Conservation (phyloP, 352 stramenopile genomes). For the Pythium grandisporangium region DNA sequence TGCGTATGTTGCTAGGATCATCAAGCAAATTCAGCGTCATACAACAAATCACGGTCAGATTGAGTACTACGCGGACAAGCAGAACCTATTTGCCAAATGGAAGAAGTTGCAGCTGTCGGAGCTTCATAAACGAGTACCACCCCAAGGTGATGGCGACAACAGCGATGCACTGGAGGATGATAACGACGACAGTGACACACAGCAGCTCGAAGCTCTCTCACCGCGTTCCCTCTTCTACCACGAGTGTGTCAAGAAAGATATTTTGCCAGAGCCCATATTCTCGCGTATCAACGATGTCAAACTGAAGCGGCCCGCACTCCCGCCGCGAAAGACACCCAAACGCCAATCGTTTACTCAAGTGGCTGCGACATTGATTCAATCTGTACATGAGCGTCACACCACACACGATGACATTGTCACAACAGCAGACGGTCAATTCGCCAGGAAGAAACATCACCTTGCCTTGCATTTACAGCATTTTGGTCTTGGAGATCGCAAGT, state of each 20-base stretch:
- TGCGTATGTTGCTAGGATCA: conserved; percentile 19
- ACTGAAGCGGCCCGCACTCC: neutral
- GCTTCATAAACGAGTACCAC: conserved; percentile 36
- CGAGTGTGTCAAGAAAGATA: conserved; percentile 44
- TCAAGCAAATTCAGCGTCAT: conserved; percentile 52
- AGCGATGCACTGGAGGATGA: conserved; percentile 3
- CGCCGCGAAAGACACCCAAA: conserved; percentile 4
- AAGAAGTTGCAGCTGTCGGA: conserved; percentile 52
- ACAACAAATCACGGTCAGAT: conserved; percentile 47
- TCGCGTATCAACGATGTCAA: conserved; percentile 49
- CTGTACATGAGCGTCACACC: conserved; percentile 17
- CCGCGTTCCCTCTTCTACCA: conserved; percentile 61
- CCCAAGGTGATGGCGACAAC: conserved; percentile 1
- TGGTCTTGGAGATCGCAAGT: conserved; percentile 53
- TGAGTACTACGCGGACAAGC: conserved; percentile 57
- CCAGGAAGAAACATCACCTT: conserved; percentile 32
- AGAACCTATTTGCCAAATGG: conserved; percentile 69
- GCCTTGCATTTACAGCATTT: conserved; percentile 61
- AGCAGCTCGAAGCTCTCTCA: conserved; percentile 28
- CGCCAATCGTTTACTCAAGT: conserved; percentile 29
- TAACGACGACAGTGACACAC: conserved; percentile 7
- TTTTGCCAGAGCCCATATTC: conserved; percentile 61
- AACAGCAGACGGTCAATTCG: conserved; percentile 11
- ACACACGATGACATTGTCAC: conserved; percentile 18
- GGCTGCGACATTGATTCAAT: conserved; percentile 25